phyloP scores from a whole-genome alignment of 768 basidiomycete species.

The Hydnum rufescens region DNA sequence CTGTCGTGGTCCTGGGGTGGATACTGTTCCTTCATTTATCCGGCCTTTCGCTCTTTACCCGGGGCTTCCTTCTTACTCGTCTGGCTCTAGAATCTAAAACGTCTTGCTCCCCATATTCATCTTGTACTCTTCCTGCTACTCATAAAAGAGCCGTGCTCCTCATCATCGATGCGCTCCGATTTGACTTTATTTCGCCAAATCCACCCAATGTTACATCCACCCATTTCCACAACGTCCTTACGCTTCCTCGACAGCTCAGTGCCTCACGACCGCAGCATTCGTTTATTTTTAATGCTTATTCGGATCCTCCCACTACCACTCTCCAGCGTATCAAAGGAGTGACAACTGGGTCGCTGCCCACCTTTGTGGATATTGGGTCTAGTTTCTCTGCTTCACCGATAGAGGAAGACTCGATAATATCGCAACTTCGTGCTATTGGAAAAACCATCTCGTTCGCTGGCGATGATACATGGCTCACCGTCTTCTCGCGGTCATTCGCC shows the following conservation, averaged over 20 bases:
- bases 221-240: constrained; percentile 66
- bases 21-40: constrained; percentile 46
- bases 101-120: constrained; percentile 16
- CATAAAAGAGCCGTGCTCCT: constrained; percentile 68
- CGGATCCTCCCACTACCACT: constrained; percentile 90
- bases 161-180: constrained; percentile 82
- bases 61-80: constrained; percentile 76
- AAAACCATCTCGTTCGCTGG: constrained; percentile 77
- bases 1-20: constrained; percentile 14
- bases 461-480: constrained; percentile 88
- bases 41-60: constrained; percentile 76
- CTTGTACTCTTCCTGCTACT: constrained; percentile 35
- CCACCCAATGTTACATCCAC: constrained; percentile 35
- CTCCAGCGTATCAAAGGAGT: constrained; percentile 88
- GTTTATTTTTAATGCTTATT: constrained; percentile 71
- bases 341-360: constrained; percentile 87
- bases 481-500: constrained; percentile 63
- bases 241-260: constrained; percentile 56
- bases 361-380: constrained; percentile 83
- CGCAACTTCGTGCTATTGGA: constrained; percentile 40
- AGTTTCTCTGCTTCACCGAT: constrained; percentile 82
- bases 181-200: constrained; percentile 72
- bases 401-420: constrained; percentile 70
- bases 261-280: constrained; percentile 44
- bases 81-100: constrained; percentile 44